A percentile compares a stretch with the other conserved stretches of the same genome.
These are phyloP conservation scores for Dittrichia graveolens DNA, from an alignment of 129 eudicot genomes.

Conservation along the genomic window DNA sequence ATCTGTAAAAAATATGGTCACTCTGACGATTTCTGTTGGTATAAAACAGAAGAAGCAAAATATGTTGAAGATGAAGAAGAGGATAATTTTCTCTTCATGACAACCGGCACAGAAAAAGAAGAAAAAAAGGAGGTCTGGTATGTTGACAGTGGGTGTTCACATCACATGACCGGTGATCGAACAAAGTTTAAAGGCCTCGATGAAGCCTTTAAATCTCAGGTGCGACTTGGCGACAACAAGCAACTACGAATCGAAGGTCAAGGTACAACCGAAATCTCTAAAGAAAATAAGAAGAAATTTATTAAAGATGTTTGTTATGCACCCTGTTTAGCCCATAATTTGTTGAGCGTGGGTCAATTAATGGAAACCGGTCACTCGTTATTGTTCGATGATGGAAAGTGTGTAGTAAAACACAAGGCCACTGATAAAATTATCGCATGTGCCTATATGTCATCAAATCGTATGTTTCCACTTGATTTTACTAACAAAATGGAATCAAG, in stretches of 20 bases:
- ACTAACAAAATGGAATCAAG: neutral
- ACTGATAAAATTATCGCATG: neutral
- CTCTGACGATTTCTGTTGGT: slow-evolving; percentile 9
- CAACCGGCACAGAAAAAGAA: neutral
- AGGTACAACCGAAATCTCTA: neutral
- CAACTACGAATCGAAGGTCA: slow-evolving; percentile 16
- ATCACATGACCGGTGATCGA: neutral
- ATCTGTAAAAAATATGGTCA: neutral
- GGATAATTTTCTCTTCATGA: slow-evolving; percentile 19
- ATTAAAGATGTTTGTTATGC: slow-evolving; percentile 10
- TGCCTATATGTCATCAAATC: neutral
- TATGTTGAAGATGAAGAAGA: slow-evolving; percentile 4
- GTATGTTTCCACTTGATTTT: slow-evolving; percentile 19
- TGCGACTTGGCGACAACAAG: slow-evolving; percentile 6
- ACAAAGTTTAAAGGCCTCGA: too few relatives aligned
- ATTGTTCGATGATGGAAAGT: neutral
- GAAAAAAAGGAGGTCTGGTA: slow-evolving; percentile 13
- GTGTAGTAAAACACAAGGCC: neutral
- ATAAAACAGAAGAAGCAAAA: slow-evolving; percentile 1
- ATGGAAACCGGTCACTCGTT: neutral
- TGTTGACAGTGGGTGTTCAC: slow-evolving; percentile 7
- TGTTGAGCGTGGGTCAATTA: slow-evolving; percentile 9
- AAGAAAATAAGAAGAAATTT: neutral
- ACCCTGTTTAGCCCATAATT: slow-evolving; percentile 14
- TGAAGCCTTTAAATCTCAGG: too few relatives aligned